phyloP scores from a whole-genome alignment of 2,329 filamentous ascomycete species.

The Penicillium sp. region DNA sequence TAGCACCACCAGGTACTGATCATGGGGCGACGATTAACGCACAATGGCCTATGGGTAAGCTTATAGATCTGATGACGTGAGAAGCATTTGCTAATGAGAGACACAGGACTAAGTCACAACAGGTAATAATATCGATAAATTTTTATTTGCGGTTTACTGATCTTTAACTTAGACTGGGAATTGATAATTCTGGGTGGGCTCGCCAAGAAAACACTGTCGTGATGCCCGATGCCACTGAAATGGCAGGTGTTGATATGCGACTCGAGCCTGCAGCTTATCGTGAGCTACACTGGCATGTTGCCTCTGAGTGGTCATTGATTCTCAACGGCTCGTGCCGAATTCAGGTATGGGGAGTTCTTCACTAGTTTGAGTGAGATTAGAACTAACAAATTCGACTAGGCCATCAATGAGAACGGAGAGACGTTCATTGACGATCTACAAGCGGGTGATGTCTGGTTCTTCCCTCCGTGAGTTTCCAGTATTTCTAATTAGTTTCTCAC shows the following conservation, averaged over 20 bases:
- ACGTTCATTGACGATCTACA: constrained; percentile 78
- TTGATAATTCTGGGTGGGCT: constrained; percentile 59
- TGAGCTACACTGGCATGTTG: constrained; percentile 64
- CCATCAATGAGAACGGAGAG: constrained; percentile 64
- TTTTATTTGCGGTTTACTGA: neutral
- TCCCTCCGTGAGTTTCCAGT: constrained; percentile 61
- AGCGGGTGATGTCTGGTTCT: constrained; percentile 82
- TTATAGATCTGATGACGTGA: no score
- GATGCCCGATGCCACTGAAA: constrained; percentile 57
- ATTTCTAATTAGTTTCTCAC: neutral
- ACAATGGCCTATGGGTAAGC: constrained; percentile 60
- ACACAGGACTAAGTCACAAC: constrained; percentile 53
- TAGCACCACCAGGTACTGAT: constrained; percentile 62
- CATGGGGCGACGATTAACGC: constrained; percentile 48
- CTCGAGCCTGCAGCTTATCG: constrained; percentile 64
- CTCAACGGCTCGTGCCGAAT: constrained; percentile 49
- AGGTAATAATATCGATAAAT: constrained; percentile 35
- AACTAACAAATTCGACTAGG: constrained; percentile 28
- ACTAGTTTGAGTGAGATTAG: no score
- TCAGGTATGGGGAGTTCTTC: constrained; percentile 29
- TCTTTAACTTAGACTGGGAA: constrained; percentile 43
- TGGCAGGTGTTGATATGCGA: constrained; percentile 67
- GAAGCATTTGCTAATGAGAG: constrained; percentile 13
- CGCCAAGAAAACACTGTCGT: constrained; percentile 60
- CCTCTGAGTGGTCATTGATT: constrained; percentile 48